phyloP scores from a whole-genome alignment of 805 yeast species.

The Maudiozyma barnettii region DNA sequence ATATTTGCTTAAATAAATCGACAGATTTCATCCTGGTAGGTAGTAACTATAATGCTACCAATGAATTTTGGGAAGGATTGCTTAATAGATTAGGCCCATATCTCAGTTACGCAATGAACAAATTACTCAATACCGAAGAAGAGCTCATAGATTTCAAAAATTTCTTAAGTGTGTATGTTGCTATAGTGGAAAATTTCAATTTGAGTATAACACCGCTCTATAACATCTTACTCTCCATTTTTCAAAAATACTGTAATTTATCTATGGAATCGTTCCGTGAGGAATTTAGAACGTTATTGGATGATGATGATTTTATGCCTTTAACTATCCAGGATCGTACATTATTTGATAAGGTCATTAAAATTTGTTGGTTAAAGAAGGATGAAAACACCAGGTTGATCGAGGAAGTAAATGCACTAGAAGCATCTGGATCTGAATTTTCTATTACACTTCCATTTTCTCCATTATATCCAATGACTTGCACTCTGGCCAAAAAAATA shows the following conservation, averaged over 20 bases:
- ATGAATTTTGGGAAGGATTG: conserved; percentile 70
- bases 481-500: conserved; percentile 61
- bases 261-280: conserved; percentile 45
- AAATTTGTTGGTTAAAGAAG: conserved; percentile 60
- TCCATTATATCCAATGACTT: conserved; percentile 76
- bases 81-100: conserved; percentile 50
- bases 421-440: conserved; percentile 26
- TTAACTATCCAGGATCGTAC: conserved; percentile 52
- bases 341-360: conserved; percentile 54
- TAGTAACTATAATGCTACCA: conserved; percentile 42
- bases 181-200: conserved; percentile 65
- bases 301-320: conserved; percentile 85
- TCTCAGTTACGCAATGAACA: conserved; percentile 38
- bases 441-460: conserved; percentile 78
- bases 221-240: conserved; percentile 47
- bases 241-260: conserved; percentile 51
- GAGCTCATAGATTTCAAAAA: conserved; percentile 49
- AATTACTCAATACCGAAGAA: conserved; percentile 33
- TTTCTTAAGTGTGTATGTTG: conserved; percentile 58
- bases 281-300: conserved; percentile 54
- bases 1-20: conserved; percentile 53
- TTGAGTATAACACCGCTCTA: conserved; percentile 53
- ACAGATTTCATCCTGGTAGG: conserved; percentile 58
- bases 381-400: conserved; percentile 29
- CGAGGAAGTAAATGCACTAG: conserved; percentile 1